These are phyloP conservation scores for Alternaria triticimaculans DNA, from an alignment of 2,329 filamentous ascomycete genomes.

Conservation along the genomic window DNA sequence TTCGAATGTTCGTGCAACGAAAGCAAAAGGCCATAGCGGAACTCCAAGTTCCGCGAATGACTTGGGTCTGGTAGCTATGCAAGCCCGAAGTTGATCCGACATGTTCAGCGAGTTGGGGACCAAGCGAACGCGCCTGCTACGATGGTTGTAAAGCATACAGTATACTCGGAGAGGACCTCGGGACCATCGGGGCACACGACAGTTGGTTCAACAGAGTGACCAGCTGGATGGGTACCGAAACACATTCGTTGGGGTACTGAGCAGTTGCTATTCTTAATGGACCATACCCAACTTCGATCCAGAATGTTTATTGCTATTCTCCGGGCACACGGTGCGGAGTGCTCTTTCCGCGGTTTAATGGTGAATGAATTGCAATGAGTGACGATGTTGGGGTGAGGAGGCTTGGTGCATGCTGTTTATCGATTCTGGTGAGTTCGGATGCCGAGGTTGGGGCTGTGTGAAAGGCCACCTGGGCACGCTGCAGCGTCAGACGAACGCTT, in stretches of 20 bases:
- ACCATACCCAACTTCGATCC: conserved; percentile 48
- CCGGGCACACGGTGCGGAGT: conserved; percentile 48
- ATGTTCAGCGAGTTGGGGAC: not conserved
- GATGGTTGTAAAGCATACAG: not conserved
- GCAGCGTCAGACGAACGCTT: conserved; percentile 13
- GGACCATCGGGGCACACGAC: not conserved
- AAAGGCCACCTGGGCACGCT: conserved; percentile 6
- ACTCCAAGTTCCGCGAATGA: not conserved
- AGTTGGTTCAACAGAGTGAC: not conserved
- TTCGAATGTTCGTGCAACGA: not conserved
- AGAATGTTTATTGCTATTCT: conserved; percentile 39
- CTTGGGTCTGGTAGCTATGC: not conserved
- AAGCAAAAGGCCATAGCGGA: not conserved
- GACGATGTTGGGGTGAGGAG: conserved; percentile 3
- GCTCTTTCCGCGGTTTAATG: conserved; percentile 51
- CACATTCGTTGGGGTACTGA: conserved; percentile 43
- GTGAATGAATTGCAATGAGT: conserved; percentile 52
- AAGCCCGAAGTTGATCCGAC: not conserved
- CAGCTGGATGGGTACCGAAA: not conserved
- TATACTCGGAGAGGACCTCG: not conserved
- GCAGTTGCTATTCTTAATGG: conserved; percentile 53
- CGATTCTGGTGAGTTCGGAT: conserved; percentile 15
- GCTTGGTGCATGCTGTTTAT: conserved; percentile 23
- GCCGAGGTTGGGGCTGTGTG: conserved; percentile 28
- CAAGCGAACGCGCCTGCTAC: not conserved